A percentile compares a stretch with the other conserved stretches of the same genome.
These are phyloP conservation scores for Manihot esculenta DNA, from an alignment of 441 rosid genomes.

Conservation along the genomic window DNA sequence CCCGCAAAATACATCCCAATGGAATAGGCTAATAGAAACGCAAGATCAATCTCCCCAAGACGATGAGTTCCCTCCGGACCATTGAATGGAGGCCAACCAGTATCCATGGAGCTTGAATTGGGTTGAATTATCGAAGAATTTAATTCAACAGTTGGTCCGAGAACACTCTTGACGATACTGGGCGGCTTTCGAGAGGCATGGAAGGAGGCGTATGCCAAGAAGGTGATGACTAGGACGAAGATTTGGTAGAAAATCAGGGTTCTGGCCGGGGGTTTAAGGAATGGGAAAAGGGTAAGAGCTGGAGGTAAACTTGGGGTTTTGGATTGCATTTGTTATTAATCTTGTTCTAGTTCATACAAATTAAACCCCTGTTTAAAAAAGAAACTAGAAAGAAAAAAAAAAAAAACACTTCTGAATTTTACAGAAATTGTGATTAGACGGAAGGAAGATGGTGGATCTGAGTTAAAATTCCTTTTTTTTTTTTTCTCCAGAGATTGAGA, in stretches of 20 bases:
- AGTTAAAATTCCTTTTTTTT: too few relatives aligned
- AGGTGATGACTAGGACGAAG: constrained; percentile 56
- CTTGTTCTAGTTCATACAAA: constrained; percentile 20
- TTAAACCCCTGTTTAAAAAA: constrained; percentile 6
- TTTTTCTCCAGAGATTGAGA: too few relatives aligned
- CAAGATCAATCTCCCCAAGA: constrained; percentile 92
- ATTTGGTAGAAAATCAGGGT: constrained; percentile 65
- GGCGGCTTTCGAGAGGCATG: constrained; percentile 98
- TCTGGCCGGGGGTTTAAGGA: constrained; percentile 56
- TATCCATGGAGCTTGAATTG: constrained; percentile 32
- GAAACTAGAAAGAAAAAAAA: too few relatives aligned
- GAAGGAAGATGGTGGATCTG: too few relatives aligned
- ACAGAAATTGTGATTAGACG: too few relatives aligned
- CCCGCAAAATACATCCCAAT: constrained; percentile 90
- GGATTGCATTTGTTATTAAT: constrained; percentile 38
- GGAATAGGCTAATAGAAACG: constrained; percentile 68
- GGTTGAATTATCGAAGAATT: constrained; percentile 19
- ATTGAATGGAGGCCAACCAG: constrained; percentile 84
- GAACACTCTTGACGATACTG: constrained; percentile 87
- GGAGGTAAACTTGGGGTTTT: constrained; percentile 44
- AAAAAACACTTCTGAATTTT: too few relatives aligned
- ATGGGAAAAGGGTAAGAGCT: constrained; percentile 50
- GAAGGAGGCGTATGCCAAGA: constrained; percentile 83
- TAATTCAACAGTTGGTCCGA: constrained; percentile 47
- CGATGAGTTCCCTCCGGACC: constrained; percentile 63